These are phyloP conservation scores for Silene conica DNA, from an alignment of 148 eudicot species.

Conservation along the genomic window DNA sequence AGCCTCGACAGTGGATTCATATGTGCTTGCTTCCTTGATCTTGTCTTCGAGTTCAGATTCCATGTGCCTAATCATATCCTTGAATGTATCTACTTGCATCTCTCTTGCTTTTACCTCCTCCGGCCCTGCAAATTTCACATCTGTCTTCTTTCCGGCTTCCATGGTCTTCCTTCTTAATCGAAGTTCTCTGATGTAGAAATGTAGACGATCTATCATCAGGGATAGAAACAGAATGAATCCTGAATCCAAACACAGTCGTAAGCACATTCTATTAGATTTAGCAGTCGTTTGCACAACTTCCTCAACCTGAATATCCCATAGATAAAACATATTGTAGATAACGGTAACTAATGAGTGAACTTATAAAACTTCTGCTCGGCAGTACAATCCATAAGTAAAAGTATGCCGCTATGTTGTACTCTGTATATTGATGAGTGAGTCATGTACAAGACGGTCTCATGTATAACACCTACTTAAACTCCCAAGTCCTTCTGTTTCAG, in stretches of 20 bases:
- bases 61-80: constrained; percentile 42
- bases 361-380: too few species aligned
- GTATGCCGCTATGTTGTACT: too few species aligned
- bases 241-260: constrained; percentile 26
- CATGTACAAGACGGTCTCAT: too few species aligned
- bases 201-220: constrained; percentile 59
- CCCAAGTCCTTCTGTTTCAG: too few species aligned
- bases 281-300: too few species aligned
- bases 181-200: constrained; percentile 70
- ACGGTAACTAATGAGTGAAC: too few species aligned
- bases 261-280: background rate
- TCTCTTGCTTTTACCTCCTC: constrained; percentile 58
- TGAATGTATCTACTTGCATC: constrained; percentile 42
- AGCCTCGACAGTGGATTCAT: constrained; percentile 44
- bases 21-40: constrained; percentile 40
- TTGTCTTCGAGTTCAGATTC: constrained; percentile 46
- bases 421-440: too few species aligned
- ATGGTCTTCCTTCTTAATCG: constrained; percentile 51
- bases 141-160: constrained; percentile 45
- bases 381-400: too few species aligned
- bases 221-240: constrained; percentile 69
- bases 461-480: too few species aligned
- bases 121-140: constrained; percentile 32
- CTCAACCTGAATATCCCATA: too few species aligned
- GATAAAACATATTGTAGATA: too few species aligned